Percentiles rank a stretch among this genome's conserved stretches.
Conservation (phyloP, 2,329 filamentous ascomycete species). For the Fusarium nurragi region DNA sequence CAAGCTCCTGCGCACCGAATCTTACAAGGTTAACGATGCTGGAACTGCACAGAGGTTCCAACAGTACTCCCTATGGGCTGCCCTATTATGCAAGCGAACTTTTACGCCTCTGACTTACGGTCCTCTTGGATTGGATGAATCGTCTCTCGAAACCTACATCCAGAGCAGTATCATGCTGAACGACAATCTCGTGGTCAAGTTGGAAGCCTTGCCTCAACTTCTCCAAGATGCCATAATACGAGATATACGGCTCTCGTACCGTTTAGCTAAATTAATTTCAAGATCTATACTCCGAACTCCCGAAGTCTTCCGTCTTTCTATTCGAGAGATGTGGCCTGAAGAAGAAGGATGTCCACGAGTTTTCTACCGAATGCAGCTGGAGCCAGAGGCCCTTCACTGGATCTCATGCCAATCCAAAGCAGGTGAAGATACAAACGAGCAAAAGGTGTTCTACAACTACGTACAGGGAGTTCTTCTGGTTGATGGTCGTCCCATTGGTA, state of each 20-base stretch:
- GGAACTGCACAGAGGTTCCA: slow-evolving; percentile 49
- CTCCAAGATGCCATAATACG: slow-evolving; percentile 35
- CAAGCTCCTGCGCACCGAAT: slow-evolving; percentile 55
- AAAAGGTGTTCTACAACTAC: slow-evolving; percentile 48
- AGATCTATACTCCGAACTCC: slow-evolving; percentile 16
- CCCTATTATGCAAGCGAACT: slow-evolving; percentile 62
- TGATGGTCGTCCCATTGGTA: slow-evolving; percentile 49
- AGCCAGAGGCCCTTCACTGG: slow-evolving; percentile 9
- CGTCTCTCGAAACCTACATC: slow-evolving; percentile 30
- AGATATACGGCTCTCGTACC: slow-evolving; percentile 39
- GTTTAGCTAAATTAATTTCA: slow-evolving; percentile 14
- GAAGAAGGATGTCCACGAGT: slow-evolving; percentile 21
- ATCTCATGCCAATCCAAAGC: slow-evolving; percentile 28
- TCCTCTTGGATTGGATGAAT: slow-evolving; percentile 5
- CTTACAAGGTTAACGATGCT: slow-evolving; percentile 51
- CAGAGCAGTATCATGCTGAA: slow-evolving; percentile 40
- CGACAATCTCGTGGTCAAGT: slow-evolving; percentile 40
- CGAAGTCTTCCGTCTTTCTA: slow-evolving; percentile 25
- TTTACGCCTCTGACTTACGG: slow-evolving; percentile 36
- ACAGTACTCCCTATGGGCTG: slow-evolving; percentile 62
- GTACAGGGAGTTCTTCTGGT: slow-evolving; percentile 47
- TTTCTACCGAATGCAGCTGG: slow-evolving; percentile 6
- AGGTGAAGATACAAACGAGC: slow-evolving; percentile 7
- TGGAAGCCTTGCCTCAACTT: slow-evolving; percentile 25
- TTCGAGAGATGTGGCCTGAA: slow-evolving; percentile 38